Evolutionary conservation across 768 basidiomycete genomes (phyloP).

Genomic region (Mycena kentingensis): DNA sequence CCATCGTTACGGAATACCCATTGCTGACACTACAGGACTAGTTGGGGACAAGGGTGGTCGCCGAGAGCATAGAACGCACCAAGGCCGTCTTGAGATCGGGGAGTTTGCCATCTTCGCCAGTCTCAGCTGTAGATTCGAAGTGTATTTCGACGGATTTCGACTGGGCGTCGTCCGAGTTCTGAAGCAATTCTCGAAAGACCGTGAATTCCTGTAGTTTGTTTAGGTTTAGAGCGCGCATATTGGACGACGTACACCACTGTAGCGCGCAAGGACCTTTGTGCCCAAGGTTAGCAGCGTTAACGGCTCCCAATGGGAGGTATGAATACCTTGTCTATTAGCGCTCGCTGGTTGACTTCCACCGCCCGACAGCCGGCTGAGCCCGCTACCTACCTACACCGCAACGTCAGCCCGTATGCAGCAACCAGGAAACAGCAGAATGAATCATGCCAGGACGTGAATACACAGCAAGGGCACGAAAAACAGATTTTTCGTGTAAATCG

Average conservation of each 20-base stretch:
- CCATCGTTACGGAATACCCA: conserved; percentile 93
- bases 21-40: conserved; percentile 58
- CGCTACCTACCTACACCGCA: conserved; percentile 55
- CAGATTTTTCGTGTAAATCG: too few species aligned
- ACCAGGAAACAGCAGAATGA: too few species aligned
- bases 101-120: conserved; percentile 35
- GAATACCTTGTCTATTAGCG: conserved; percentile 97
- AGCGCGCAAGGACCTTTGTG: conserved; percentile 93
- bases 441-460: too few species aligned
- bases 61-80: conserved; percentile 37
- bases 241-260: too few species aligned
- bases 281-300: too few species aligned
- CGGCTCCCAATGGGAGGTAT: too few species aligned
- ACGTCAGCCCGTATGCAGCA: too few species aligned
- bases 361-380: conserved; percentile 81
- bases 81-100: conserved; percentile 67
- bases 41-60: not conserved
- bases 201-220: too few species aligned
- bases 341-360: conserved; percentile 92
- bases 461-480: too few species aligned
- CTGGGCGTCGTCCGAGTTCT: conserved; percentile 94
- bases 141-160: conserved; percentile 75
- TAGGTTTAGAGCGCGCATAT: too few species aligned
- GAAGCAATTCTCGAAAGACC: conserved; percentile 79
- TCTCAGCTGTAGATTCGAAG: conserved; percentile 64